A percentile compares a stretch with the other conserved stretches of the same genome.
Evolutionary conservation across 108 stramenopile genomes (phyloP).

Genomic region (Skeletonema menzelii): DNA sequence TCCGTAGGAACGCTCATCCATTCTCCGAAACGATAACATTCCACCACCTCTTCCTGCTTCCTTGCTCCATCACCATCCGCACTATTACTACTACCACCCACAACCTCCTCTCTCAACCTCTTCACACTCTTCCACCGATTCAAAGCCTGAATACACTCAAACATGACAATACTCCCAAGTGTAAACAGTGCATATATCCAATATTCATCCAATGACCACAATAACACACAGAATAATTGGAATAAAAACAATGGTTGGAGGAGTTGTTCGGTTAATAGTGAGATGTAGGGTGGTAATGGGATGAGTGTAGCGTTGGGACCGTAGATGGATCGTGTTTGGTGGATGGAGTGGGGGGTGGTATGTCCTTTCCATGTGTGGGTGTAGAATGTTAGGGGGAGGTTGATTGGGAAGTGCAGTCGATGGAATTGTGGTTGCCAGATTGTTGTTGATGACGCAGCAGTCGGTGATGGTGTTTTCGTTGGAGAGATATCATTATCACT

Average conservation of each 20-base stretch:
- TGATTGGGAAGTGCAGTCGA: constrained; percentile 59
- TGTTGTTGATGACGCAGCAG: not conserved
- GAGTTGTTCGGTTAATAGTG: constrained; percentile 86
- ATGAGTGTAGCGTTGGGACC: constrained; percentile 86
- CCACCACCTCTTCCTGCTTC: constrained; percentile 30
- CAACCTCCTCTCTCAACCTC: constrained; percentile 72
- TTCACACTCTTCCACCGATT: constrained; percentile 82
- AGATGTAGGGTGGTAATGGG: constrained; percentile 86
- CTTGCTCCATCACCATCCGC: constrained; percentile 21
- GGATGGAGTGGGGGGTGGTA: constrained; percentile 12
- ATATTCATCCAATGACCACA: constrained; percentile 98
- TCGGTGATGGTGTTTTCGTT: not conserved
- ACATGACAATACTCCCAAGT: constrained; percentile 85
- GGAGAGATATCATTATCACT: not conserved
- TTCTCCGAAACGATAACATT: constrained; percentile 54
- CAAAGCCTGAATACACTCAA: constrained; percentile 91
- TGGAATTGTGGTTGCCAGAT: constrained; percentile 51
- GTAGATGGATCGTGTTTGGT: constrained; percentile 54
- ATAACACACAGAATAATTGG: constrained; percentile 94
- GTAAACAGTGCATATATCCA: constrained; percentile 98
- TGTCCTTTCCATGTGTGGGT: constrained; percentile 61
- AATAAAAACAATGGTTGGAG: constrained; percentile 97
- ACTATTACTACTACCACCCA: constrained; percentile 4
- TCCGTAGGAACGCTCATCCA: constrained; percentile 74
- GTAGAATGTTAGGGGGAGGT: constrained; percentile 72